phyloP scores from a whole-genome alignment of 1,284 basidiomycete species.

The Anthracocystis walkeri region DNA sequence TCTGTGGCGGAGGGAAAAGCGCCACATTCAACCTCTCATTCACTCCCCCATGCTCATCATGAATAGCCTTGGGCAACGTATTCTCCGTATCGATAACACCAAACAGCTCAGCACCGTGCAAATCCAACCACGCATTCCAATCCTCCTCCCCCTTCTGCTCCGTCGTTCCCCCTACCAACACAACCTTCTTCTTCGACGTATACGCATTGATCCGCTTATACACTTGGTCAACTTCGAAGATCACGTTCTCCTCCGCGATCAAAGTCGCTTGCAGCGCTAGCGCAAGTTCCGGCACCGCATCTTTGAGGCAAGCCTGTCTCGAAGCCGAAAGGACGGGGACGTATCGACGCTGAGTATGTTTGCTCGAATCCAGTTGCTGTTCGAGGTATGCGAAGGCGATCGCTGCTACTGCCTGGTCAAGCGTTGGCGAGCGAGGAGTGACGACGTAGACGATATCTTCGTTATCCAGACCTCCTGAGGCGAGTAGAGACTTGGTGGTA shows the following conservation, averaged over 20 bases:
- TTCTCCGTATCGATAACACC: constrained; percentile 43
- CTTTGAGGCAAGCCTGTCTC: constrained; percentile 8
- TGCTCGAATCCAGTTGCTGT: constrained; percentile 20
- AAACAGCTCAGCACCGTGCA: constrained; percentile 44
- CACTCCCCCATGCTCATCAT: constrained; percentile 24
- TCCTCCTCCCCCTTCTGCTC: constrained; percentile 20
- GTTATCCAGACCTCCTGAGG: constrained; percentile 41
- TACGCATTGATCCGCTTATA: constrained; percentile 42
- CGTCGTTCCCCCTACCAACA: constrained; percentile 32
- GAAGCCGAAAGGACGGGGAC: constrained; percentile 33
- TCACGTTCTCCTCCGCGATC: constrained; percentile 30
- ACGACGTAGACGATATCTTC: constrained; percentile 48
- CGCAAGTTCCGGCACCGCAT: constrained; percentile 17
- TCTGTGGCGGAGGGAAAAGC: constrained; percentile 34
- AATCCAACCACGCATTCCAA: constrained; percentile 40
- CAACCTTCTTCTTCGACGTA: constrained; percentile 36
- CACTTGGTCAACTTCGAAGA: constrained; percentile 46
- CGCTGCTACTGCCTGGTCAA: constrained; percentile 42
- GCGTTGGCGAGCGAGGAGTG: constrained; percentile 21
- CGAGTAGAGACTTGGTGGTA: constrained; percentile 39
- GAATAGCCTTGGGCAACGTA: constrained; percentile 30
- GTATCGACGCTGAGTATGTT: constrained; percentile 37
- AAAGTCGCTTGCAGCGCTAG: constrained; percentile 42
- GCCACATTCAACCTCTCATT: constrained; percentile 36
- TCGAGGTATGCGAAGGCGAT: constrained; percentile 34